A percentile compares a stretch with the other conserved stretches of the same genome.
Conservation (phyloP, 495 filamentous ascomycete genomes). For the Annulohypoxylon moriforme region DNA sequence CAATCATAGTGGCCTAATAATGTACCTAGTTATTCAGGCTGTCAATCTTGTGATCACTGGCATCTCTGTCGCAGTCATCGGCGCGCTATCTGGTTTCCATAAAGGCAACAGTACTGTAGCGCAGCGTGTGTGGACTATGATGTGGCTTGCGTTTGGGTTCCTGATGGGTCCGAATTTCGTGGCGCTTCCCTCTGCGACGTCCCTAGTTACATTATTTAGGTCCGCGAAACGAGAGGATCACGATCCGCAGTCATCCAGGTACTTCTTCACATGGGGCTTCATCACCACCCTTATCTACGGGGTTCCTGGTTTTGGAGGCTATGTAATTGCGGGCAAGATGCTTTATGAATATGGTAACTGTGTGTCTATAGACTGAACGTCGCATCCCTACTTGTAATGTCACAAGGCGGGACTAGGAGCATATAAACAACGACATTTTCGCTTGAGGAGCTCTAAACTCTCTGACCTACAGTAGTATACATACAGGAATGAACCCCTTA, state of each 20-base stretch:
- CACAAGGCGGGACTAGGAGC: too few species aligned
- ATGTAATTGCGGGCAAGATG: not conserved
- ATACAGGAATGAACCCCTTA: too few species aligned
- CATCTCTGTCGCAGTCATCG: not conserved
- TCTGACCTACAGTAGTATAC: too few species aligned
- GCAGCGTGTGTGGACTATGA: not conserved
- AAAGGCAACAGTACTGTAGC: not conserved
- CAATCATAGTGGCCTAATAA: not conserved
- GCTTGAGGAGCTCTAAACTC: too few species aligned
- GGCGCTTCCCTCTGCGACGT: not conserved
- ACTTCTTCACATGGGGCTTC: not conserved
- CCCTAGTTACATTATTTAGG: not conserved
- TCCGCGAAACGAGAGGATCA: not conserved
- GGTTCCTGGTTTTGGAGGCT: not conserved
- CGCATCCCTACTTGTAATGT: not conserved
- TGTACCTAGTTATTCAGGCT: not conserved
- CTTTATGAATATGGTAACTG: slow-evolving; percentile 1
- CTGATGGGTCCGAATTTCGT: not conserved
- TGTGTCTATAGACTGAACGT: not conserved
- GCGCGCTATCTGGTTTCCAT: not conserved
- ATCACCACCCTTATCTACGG: not conserved
- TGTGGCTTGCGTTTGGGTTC: not conserved
- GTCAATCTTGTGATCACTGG: not conserved
- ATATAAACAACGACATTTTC: too few species aligned
- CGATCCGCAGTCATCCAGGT: not conserved